Evolutionary conservation across 2,329 filamentous ascomycete species (phyloP).

Genomic region (Tympanopsis confertula): DNA sequence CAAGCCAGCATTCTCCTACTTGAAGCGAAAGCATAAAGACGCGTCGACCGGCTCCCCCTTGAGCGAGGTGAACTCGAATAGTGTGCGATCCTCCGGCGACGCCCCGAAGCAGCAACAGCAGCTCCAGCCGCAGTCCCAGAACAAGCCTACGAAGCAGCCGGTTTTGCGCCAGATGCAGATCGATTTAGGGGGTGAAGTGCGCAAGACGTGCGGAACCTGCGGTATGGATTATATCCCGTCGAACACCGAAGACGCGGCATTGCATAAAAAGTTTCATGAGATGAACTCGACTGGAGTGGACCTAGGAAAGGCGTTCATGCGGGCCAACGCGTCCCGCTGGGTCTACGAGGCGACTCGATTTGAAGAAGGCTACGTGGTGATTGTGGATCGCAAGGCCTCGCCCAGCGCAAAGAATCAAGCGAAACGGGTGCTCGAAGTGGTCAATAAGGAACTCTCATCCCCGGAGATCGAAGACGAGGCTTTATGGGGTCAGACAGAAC

Average conservation of each 20-base stretch:
- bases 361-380: constrained; percentile 39
- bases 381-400: constrained; percentile 41
- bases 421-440: constrained; percentile 46
- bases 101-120: constrained; percentile 19
- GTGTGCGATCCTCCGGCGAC: constrained; percentile 22
- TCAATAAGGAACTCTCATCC: constrained; percentile 49
- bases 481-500: constrained; percentile 35
- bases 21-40: constrained; percentile 29
- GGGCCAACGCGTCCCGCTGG: constrained; percentile 34
- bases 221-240: constrained; percentile 59
- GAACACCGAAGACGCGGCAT: constrained; percentile 42
- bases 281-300: constrained; percentile 50
- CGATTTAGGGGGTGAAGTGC: constrained; percentile 40
- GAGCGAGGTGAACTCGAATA: constrained; percentile 31
- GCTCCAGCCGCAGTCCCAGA: constrained; percentile 6
- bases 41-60: constrained; percentile 16
- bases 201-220: constrained; percentile 45
- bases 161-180: constrained; percentile 47
- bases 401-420: constrained; percentile 34
- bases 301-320: constrained; percentile 43
- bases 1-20: constrained; percentile 35
- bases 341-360: constrained; percentile 29
- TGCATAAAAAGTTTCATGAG: constrained; percentile 54
- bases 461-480: constrained; percentile 43
- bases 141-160: constrained; percentile 10